Percentiles rank a stretch among this genome's conserved stretches.
phyloP scores from a whole-genome alignment of 2,329 filamentous ascomycete species.

The Epichloe sibirici region DNA sequence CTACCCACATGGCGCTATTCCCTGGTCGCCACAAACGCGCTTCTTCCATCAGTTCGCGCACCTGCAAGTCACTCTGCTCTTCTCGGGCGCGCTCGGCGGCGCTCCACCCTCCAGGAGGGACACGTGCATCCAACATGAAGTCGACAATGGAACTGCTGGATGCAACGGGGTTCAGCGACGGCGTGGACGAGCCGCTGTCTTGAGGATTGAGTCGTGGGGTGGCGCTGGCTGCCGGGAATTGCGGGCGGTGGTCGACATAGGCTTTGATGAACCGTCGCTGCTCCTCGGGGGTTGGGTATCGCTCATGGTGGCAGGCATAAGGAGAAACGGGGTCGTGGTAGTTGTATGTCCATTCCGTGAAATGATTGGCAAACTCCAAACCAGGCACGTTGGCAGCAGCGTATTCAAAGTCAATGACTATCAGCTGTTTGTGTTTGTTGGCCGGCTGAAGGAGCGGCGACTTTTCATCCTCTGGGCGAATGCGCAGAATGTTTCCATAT shows the following conservation, averaged over 20 bases:
- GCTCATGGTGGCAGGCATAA: conserved; percentile 52
- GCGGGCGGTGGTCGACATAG: conserved; percentile 72
- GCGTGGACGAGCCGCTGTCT: conserved; percentile 27
- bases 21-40: conserved; percentile 75
- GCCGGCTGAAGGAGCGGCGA: conserved; percentile 80
- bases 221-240: conserved; percentile 42
- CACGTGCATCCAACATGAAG: conserved; percentile 74
- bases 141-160: conserved; percentile 44
- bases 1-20: conserved; percentile 83
- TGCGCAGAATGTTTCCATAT: conserved; percentile 90
- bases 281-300: conserved; percentile 70
- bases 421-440: conserved; percentile 89
- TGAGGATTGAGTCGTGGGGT: conserved; percentile 37
- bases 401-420: conserved; percentile 98
- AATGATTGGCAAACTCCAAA: conserved; percentile 94
- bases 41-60: conserved; percentile 63
- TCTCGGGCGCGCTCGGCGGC: conserved; percentile 46
- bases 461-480: conserved; percentile 53
- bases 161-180: conserved; percentile 23
- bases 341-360: conserved; percentile 97
- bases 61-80: conserved; percentile 51
- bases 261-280: conserved; percentile 76
- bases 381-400: conserved; percentile 78
- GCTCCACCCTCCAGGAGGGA: conserved; percentile 40
- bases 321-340: conserved; percentile 65